These are phyloP conservation scores for Metrosideros polymorpha DNA, from an alignment of 441 rosid species.

Conservation along the genomic window DNA sequence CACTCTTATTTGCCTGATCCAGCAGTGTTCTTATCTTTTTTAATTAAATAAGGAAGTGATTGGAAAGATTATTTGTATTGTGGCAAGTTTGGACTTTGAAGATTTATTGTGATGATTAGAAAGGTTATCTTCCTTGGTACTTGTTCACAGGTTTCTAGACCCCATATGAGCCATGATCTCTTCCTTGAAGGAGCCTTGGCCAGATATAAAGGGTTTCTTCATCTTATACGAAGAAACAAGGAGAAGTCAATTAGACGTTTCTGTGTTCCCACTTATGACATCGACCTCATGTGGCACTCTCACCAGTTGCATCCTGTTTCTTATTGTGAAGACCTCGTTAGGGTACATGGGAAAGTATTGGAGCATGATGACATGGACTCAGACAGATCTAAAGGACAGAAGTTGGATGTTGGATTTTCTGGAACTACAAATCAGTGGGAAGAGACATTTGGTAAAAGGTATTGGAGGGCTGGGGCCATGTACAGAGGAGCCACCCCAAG, in stretches of 20 bases:
- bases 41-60: neutral
- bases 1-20: neutral
- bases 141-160: neutral
- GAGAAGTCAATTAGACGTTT: neutral
- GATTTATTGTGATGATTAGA: neutral
- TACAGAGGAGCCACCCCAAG: slow-evolving; percentile 1
- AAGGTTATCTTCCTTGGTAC: neutral
- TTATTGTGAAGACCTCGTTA: neutral
- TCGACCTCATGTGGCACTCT: slow-evolving; percentile 1
- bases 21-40: neutral
- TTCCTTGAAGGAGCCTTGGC: neutral
- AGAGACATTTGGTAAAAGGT: neutral
- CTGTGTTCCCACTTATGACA: neutral
- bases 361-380: neutral
- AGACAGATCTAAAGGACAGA: neutral
- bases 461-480: neutral
- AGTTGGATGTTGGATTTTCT: neutral
- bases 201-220: neutral
- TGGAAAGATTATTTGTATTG: neutral
- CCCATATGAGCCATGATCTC: neutral
- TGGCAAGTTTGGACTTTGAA: neutral
- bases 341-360: neutral
- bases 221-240: neutral
- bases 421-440: neutral
- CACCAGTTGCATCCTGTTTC: neutral